A percentile compares a stretch with the other conserved stretches of the same genome.
phyloP scores from a whole-genome alignment of 164 flowering plant species.

The Liquidambar formosana region DNA sequence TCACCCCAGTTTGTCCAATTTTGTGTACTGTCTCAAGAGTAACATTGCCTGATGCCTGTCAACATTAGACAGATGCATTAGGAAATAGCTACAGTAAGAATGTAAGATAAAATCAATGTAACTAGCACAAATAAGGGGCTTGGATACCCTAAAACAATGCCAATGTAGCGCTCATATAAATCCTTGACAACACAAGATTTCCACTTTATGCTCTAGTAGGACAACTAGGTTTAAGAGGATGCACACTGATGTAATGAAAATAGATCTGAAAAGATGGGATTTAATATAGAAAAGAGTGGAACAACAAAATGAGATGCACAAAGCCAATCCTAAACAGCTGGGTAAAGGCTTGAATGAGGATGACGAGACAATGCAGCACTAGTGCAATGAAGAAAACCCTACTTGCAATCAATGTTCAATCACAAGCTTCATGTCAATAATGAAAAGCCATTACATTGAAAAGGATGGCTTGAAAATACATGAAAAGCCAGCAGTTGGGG shows the following conservation, averaged over 20 bases:
- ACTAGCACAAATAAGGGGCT: background rate
- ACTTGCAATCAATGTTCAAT: background rate
- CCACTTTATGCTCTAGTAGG: background rate
- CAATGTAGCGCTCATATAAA: background rate
- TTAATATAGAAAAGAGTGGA: background rate
- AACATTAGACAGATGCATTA: conserved; percentile 1
- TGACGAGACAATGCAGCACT: background rate
- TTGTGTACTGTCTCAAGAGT: conserved; percentile 79
- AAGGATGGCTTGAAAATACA: background rate
- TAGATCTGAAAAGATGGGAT: background rate
- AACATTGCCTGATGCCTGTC: conserved; percentile 94
- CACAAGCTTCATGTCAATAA: background rate
- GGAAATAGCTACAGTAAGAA: background rate
- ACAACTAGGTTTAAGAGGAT: background rate
- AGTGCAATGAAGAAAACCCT: background rate
- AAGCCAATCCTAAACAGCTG: background rate
- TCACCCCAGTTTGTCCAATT: conserved; percentile 94
- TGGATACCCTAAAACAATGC: background rate
- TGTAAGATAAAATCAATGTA: background rate
- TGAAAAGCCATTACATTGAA: background rate
- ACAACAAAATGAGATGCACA: background rate
- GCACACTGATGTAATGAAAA: background rate
- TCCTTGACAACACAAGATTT: background rate
- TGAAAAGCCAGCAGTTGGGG: background rate
- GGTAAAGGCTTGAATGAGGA: background rate